Evolutionary conservation across 257 asterid species (phyloP).

Genomic region (Cinchona pubescens): DNA sequence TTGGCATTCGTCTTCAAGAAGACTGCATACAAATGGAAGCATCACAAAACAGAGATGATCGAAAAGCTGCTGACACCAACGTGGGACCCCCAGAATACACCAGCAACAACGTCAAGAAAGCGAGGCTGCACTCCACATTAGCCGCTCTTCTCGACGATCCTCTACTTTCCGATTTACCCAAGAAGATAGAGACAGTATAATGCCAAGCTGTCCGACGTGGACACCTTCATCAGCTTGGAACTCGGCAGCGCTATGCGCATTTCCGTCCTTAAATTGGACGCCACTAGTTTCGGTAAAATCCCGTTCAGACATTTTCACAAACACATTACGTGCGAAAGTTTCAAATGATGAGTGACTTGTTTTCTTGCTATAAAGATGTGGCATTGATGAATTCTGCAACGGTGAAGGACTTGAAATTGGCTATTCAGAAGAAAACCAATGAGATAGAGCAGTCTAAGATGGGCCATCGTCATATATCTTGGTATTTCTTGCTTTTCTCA

Average conservation of each 20-base stretch:
- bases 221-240: slow-evolving; percentile 83
- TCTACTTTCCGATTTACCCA: slow-evolving; percentile 74
- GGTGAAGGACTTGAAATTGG: slow-evolving; percentile 69
- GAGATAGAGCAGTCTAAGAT: slow-evolving; percentile 70
- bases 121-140: slow-evolving; percentile 61
- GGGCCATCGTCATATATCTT: slow-evolving; percentile 96
- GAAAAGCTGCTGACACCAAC: slow-evolving; percentile 31
- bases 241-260: slow-evolving; percentile 97
- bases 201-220: slow-evolving; percentile 72
- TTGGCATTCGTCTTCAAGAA: too few species aligned
- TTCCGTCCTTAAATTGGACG: slow-evolving; percentile 65
- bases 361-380: slow-evolving; percentile 44
- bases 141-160: slow-evolving; percentile 80
- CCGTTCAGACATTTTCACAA: slow-evolving; percentile 40
- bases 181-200: too few species aligned
- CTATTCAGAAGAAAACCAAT: slow-evolving; percentile 58
- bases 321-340: slow-evolving; percentile 22
- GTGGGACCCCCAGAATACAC: slow-evolving; percentile 47
- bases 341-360: background rate
- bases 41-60: slow-evolving; percentile 21
- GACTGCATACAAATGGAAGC: slow-evolving; percentile 33
- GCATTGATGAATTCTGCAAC: slow-evolving; percentile 74
- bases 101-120: slow-evolving; percentile 57
- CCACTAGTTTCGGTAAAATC: slow-evolving; percentile 52
- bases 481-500: slow-evolving; percentile 36